These are phyloP conservation scores for Gossypium turneri DNA, from an alignment of 345 rosid species.

Conservation along the genomic window DNA sequence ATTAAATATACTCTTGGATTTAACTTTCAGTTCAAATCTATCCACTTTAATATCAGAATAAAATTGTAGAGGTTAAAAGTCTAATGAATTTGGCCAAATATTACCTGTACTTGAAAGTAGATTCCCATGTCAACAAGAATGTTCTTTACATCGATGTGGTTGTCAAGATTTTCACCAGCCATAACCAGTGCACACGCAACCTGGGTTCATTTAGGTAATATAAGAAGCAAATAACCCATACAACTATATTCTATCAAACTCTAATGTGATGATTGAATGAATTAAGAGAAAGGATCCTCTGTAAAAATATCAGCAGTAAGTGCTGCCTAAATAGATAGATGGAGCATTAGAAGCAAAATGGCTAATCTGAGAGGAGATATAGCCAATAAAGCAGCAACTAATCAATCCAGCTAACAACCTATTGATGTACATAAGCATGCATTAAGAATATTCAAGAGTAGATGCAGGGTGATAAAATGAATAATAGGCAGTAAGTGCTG, in stretches of 20 bases:
- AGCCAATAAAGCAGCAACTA: background rate
- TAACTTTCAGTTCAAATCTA: background rate
- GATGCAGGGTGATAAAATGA: background rate
- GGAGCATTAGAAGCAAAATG: background rate
- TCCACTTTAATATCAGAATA: background rate
- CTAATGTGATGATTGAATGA: background rate
- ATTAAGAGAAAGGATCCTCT: background rate
- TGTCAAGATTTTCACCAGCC: slow-evolving; percentile 69
- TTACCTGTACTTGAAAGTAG: slow-evolving; percentile 84
- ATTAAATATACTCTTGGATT: background rate
- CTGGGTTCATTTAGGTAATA: slow-evolving; percentile 27
- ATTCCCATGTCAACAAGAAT: slow-evolving; percentile 70
- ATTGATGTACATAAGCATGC: background rate
- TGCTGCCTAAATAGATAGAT: background rate
- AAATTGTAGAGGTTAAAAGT: background rate
- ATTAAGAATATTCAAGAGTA: background rate
- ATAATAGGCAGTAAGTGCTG: too few species aligned
- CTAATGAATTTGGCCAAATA: background rate
- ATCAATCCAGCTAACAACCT: slow-evolving; percentile 5
- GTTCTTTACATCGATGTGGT: slow-evolving; percentile 56
- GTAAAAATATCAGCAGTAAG: background rate
- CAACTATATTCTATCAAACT: background rate
- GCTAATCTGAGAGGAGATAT: background rate
- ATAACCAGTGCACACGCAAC: slow-evolving; percentile 80
- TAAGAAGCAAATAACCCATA: background rate